A percentile compares a stretch with the other conserved stretches of the same genome.
Evolutionary conservation across 2,329 filamentous ascomycete species (phyloP).

Genomic region (Exophiala lecanii-corni): DNA sequence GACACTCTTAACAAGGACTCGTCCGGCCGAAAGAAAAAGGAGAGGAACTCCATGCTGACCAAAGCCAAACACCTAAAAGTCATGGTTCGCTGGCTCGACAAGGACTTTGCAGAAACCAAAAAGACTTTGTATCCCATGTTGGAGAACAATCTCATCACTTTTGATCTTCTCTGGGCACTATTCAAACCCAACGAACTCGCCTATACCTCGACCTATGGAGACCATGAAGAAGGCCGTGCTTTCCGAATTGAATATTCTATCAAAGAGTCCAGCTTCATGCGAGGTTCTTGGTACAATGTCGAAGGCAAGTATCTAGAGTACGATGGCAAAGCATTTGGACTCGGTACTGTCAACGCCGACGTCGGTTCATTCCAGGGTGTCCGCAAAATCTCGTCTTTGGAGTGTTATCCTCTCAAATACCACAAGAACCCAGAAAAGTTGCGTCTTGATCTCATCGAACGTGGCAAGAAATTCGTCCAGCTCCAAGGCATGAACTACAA

Average conservation of each 20-base stretch:
- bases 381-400: slow-evolving; percentile 73
- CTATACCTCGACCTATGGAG: slow-evolving; percentile 72
- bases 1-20: slow-evolving; percentile 64
- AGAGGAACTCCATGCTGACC: slow-evolving; percentile 32
- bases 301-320: slow-evolving; percentile 77
- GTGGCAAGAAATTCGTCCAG: slow-evolving; percentile 77
- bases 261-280: slow-evolving; percentile 64
- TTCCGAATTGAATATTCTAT: slow-evolving; percentile 77
- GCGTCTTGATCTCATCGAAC: slow-evolving; percentile 64
- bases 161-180: slow-evolving; percentile 81
- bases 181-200: slow-evolving; percentile 83
- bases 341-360: slow-evolving; percentile 64
- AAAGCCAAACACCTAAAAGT: slow-evolving; percentile 58
- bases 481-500: slow-evolving; percentile 76
- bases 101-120: slow-evolving; percentile 73
- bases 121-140: slow-evolving; percentile 77
- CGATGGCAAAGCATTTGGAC: slow-evolving; percentile 80
- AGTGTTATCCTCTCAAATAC: slow-evolving; percentile 73
- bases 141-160: slow-evolving; percentile 59
- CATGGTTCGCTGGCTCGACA: slow-evolving; percentile 70
- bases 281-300: slow-evolving; percentile 70
- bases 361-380: slow-evolving; percentile 74
- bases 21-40: slow-evolving; percentile 40
- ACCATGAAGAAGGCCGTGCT: slow-evolving; percentile 68
- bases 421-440: slow-evolving; percentile 67